Conservation (phyloP, 108 stramenopile species). For the Cyclostephanos tholiformis region DNA sequence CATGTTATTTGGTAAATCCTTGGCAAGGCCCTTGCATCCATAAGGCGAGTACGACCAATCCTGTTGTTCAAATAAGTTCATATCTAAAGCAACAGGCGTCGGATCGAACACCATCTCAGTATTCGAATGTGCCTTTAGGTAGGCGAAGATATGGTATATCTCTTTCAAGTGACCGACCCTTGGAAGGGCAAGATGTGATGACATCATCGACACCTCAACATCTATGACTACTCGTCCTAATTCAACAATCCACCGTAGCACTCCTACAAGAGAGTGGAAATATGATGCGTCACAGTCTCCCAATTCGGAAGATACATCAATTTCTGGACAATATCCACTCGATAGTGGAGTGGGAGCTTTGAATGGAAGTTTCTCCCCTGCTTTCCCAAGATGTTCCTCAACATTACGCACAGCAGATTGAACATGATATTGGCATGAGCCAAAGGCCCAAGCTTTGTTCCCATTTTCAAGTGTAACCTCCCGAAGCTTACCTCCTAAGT, state of each 20-base stretch:
- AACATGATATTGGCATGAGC: constrained; percentile 50
- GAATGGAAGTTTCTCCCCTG: no score
- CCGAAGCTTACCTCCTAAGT: no score
- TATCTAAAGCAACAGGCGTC: neutral
- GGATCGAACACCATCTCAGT: constrained; percentile 15
- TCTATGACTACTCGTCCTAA: constrained; percentile 24
- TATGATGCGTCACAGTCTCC: constrained; percentile 2
- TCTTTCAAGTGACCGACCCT: constrained; percentile 52
- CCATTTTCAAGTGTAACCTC: constrained; percentile 58
- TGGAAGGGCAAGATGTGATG: constrained; percentile 44
- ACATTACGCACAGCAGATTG: constrained; percentile 41
- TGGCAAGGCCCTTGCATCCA: no score
- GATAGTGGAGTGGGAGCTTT: no score
- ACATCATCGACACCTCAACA: constrained; percentile 45
- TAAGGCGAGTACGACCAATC: no score
- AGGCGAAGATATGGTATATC: no score
- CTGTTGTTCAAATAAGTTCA: constrained; percentile 19
- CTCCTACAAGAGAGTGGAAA: constrained; percentile 34
- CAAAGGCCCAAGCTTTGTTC: constrained; percentile 45
- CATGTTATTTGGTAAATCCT: no score
- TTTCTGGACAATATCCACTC: no score
- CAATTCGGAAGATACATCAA: no score
- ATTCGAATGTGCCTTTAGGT: neutral
- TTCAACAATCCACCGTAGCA: constrained; percentile 41
- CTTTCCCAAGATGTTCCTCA: no score